These are phyloP conservation scores for Cladosporium sp. DNA, from an alignment of 2,329 filamentous ascomycete genomes.

Conservation along the genomic window DNA sequence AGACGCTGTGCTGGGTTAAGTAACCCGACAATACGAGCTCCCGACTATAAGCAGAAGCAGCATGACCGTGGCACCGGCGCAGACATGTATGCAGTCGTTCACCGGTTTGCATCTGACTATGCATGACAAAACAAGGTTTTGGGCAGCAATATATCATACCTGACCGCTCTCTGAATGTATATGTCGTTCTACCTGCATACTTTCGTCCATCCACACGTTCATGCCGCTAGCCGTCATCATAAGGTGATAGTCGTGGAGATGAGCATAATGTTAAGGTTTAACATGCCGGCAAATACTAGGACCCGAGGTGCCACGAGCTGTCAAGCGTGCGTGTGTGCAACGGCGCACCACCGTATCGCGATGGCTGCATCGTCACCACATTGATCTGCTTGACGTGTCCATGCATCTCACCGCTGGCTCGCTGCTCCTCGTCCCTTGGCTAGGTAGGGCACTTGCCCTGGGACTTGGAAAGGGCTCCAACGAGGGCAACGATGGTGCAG, in stretches of 20 bases:
- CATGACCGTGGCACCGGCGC: neutral
- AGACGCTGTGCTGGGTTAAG: neutral
- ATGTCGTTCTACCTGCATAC: neutral
- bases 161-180: slow-evolving; percentile 9
- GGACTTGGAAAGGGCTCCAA: neutral
- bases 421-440: neutral
- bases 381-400: slow-evolving; percentile 9
- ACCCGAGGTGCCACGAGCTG: slow-evolving; percentile 7
- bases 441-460: neutral
- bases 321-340: slow-evolving; percentile 2
- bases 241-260: neutral
- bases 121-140: neutral
- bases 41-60: neutral
- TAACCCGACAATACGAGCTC: neutral
- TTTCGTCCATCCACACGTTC: neutral
- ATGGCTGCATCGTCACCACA: neutral
- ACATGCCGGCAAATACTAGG: neutral
- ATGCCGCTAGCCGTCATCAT: slow-evolving; percentile 11
- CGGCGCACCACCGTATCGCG: neutral
- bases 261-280: neutral
- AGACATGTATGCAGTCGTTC: neutral
- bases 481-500: slow-evolving; percentile 11
- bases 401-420: slow-evolving; percentile 12
- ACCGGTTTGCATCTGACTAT: neutral
- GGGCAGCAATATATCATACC: slow-evolving; percentile 11